Conservation (phyloP, 192 early-diverging fungal species). For the Coemansia sp. region DNA sequence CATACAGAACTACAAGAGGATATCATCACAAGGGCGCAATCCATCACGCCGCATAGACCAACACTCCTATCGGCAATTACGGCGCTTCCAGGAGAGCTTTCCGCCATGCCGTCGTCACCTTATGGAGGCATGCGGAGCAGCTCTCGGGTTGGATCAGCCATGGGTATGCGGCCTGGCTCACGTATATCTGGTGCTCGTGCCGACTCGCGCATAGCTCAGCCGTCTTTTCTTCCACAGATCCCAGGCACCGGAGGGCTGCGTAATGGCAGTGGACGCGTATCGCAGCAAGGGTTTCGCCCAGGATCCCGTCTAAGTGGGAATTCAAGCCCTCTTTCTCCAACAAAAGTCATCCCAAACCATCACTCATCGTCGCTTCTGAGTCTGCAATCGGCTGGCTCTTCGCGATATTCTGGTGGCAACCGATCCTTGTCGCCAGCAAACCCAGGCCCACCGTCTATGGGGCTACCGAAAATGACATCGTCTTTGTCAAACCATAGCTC, state of each 20-base stretch:
- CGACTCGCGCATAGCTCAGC: constrained; percentile 32
- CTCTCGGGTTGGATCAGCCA: constrained; percentile 35
- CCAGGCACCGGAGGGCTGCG: constrained; percentile 12
- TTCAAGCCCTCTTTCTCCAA: constrained; percentile 28
- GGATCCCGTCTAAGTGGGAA: constrained; percentile 35
- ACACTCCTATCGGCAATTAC: constrained; percentile 43
- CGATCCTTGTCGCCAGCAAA: constrained; percentile 10
- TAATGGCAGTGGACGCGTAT: constrained; percentile 32
- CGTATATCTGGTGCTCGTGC: constrained; percentile 28
- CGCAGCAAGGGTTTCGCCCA: constrained; percentile 38
- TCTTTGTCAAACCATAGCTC: constrained; percentile 21
- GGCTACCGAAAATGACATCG: constrained; percentile 15
- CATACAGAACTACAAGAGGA: constrained; percentile 46
- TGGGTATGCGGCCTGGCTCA: constrained; percentile 36
- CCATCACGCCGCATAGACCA: constrained; percentile 24
- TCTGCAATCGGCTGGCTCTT: constrained; percentile 4
- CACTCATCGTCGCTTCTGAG: constrained; percentile 14
- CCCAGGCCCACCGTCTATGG: constrained; percentile 8
- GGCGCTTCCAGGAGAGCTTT: constrained; percentile 40
- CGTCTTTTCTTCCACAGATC: constrained; percentile 23
- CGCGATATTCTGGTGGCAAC: not conserved
- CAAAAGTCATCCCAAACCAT: constrained; percentile 9
- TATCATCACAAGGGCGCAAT: constrained; percentile 29
- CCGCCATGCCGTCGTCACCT: constrained; percentile 36
- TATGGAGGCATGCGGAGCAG: constrained; percentile 43